Evolutionary conservation across 805 yeast species (phyloP).

Genomic region (Zygosaccharomyces lentus): DNA sequence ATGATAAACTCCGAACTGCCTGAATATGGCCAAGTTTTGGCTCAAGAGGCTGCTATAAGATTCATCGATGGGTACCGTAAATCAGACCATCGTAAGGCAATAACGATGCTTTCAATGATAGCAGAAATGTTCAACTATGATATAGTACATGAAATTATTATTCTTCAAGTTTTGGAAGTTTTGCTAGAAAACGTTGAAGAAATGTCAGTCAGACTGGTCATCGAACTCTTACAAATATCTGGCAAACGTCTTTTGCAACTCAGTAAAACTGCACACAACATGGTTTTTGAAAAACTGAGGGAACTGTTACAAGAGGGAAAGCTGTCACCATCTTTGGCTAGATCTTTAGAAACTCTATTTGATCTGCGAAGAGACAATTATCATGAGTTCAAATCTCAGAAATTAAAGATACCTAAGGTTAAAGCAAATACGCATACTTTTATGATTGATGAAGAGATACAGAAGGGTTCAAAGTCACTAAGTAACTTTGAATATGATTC

Average conservation of each 20-base stretch:
- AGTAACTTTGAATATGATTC: constrained; percentile 13
- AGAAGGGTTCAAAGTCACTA: constrained; percentile 1
- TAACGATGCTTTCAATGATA: constrained; percentile 46
- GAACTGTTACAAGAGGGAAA: constrained; percentile 47
- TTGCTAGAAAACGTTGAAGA: constrained; percentile 47
- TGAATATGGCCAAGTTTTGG: constrained; percentile 56
- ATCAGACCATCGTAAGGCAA: constrained; percentile 43
- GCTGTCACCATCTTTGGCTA: constrained; percentile 42
- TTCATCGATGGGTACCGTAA: constrained; percentile 52
- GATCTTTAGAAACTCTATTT: constrained; percentile 49
- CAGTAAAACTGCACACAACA: constrained; percentile 43
- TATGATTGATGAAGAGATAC: constrained; percentile 12
- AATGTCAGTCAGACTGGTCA: constrained; percentile 49
- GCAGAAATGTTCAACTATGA: constrained; percentile 61
- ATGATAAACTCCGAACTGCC: constrained; percentile 66
- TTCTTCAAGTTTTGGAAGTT: constrained; percentile 49
- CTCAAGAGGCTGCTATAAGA: constrained; percentile 49
- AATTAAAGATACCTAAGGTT: not conserved
- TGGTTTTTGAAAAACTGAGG: constrained; percentile 57
- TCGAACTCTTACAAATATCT: constrained; percentile 44
- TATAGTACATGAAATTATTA: constrained; percentile 52
- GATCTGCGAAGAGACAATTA: constrained; percentile 45
- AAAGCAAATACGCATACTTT: constrained; percentile 13
- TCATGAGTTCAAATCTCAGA: constrained; percentile 19
- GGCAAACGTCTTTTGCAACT: constrained; percentile 49